A percentile compares a stretch with the other conserved stretches of the same genome.
Conservation (phyloP, 371 early-diverging fungal species). For the Dichotomocladium elegans region DNA sequence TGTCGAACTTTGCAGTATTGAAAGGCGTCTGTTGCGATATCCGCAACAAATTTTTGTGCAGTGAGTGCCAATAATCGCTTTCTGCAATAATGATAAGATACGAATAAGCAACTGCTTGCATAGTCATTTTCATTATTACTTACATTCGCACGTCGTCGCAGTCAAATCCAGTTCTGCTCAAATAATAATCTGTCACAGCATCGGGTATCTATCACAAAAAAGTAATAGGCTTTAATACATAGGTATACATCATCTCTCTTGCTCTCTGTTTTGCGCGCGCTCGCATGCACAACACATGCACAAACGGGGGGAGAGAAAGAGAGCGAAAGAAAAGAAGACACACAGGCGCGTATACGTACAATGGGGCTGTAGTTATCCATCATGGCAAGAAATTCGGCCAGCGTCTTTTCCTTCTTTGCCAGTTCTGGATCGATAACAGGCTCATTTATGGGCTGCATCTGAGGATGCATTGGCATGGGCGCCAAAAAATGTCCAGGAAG, state of each 20-base stretch:
- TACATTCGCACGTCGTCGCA: conserved; percentile 88
- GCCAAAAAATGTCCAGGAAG: neutral
- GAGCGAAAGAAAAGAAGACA: neutral
- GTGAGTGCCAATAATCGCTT: conserved; percentile 89
- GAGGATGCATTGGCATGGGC: neutral
- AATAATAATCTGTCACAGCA: conserved; percentile 93
- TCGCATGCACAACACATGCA: too few relatives aligned
- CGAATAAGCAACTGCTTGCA: neutral
- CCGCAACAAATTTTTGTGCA: conserved; percentile 93
- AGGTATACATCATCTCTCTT: too few relatives aligned
- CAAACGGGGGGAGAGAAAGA: neutral
- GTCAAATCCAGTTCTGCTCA: conserved; percentile 91
- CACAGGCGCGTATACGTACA: conserved; percentile 36
- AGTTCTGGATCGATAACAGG: conserved; percentile 16
- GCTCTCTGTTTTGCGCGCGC: too few relatives aligned
- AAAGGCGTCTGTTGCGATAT: conserved; percentile 91
- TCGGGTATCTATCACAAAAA: conserved; percentile 89
- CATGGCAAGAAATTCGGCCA: conserved; percentile 81
- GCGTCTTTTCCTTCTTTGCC: conserved; percentile 60
- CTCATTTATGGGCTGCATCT: neutral
- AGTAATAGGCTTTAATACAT: neutral
- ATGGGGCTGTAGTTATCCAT: conserved; percentile 91
- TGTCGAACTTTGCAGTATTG: conserved; percentile 90
- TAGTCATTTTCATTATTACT: conserved; percentile 13
- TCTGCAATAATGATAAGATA: conserved; percentile 24